Evolutionary conservation across 176 grass and related monocot species (phyloP).

Genomic region (Carex scoparia): DNA sequence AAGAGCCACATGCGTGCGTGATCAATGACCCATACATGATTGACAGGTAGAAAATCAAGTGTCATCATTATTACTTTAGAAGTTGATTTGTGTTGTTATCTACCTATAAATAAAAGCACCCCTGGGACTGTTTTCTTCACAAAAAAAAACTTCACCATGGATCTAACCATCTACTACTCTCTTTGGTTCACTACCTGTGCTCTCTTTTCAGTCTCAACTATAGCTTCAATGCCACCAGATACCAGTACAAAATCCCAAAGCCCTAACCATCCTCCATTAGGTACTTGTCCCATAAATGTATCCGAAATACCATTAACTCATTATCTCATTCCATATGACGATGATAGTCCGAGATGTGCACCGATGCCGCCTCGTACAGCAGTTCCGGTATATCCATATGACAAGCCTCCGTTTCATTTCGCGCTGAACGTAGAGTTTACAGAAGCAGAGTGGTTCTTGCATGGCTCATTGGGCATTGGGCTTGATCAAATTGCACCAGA

Average conservation of each 20-base stretch:
- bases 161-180: not conserved
- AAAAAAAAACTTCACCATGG: not conserved
- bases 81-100: not conserved
- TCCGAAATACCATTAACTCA: not conserved
- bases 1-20: not conserved
- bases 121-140: not conserved
- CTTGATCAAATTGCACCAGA: conserved; percentile 57
- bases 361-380: not conserved
- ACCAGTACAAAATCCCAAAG: not conserved
- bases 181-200: conserved; percentile 4
- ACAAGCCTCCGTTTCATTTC: conserved; percentile 55
- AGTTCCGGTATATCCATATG: conserved; percentile 48
- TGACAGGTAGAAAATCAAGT: not conserved
- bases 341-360: conserved; percentile 8
- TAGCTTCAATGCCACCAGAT: not conserved
- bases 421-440: conserved; percentile 71
- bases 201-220: not conserved
- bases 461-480: conserved; percentile 40
- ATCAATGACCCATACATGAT: not conserved
- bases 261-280: not conserved
- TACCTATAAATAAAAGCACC: not conserved
- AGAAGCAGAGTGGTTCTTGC: conserved; percentile 66
- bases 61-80: not conserved
- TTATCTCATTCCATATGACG: not conserved
- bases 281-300: conserved; percentile 1